Conservation (phyloP, 2,329 filamentous ascomycete genomes). For the Ascosphaera apis region DNA sequence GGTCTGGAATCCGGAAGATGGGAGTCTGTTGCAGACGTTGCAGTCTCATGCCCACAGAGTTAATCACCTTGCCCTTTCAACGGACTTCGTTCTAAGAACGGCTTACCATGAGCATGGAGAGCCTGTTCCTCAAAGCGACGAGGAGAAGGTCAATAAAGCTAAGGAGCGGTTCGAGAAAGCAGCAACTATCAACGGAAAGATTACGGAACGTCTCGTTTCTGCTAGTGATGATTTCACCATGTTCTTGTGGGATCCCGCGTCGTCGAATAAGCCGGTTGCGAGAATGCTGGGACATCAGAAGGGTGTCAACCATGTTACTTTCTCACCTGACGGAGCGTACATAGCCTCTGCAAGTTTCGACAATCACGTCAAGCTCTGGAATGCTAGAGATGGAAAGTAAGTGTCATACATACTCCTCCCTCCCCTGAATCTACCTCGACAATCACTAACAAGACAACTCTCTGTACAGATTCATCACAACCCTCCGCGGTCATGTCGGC, state of each 20-base stretch:
- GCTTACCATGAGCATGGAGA: constrained; percentile 67
- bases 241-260: constrained; percentile 75
- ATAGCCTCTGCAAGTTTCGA: constrained; percentile 84
- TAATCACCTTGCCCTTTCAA: constrained; percentile 82
- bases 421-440: too few species aligned
- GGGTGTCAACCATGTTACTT: constrained; percentile 85
- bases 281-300: constrained; percentile 87
- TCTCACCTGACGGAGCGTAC: constrained; percentile 69
- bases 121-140: constrained; percentile 41
- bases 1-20: constrained; percentile 64
- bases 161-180: constrained; percentile 69
- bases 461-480: constrained; percentile 49
- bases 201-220: constrained; percentile 68
- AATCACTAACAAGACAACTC: constrained; percentile 4
- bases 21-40: constrained; percentile 58
- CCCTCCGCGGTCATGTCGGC: constrained; percentile 69
- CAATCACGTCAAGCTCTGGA: constrained; percentile 89
- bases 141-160: constrained; percentile 51
- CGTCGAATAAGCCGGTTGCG: constrained; percentile 62
- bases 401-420: constrained; percentile 7
- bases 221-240: constrained; percentile 93
- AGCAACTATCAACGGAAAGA: constrained; percentile 48
- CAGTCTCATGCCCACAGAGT: constrained; percentile 79
- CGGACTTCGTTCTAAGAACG: constrained; percentile 71
- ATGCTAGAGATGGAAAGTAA: constrained; percentile 41